These are phyloP conservation scores for Guyanaporus albipodus DNA, from an alignment of 768 basidiomycete genomes.

Conservation along the genomic window DNA sequence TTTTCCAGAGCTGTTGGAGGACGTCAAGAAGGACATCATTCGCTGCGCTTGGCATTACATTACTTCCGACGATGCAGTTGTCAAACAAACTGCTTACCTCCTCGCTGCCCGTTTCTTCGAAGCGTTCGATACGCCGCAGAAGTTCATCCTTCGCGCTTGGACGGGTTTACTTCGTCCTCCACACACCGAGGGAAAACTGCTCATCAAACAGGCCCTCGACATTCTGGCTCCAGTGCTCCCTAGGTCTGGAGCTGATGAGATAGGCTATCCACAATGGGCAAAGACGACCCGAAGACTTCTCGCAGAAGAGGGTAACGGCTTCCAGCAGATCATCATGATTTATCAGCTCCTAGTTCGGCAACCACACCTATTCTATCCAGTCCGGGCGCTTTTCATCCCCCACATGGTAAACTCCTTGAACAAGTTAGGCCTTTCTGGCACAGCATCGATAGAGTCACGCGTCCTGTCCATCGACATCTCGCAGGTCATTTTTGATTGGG, in stretches of 20 bases:
- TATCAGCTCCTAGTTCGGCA: slow-evolving; percentile 94
- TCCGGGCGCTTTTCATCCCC: slow-evolving; percentile 87
- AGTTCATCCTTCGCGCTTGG: slow-evolving; percentile 91
- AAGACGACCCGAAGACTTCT: slow-evolving; percentile 79
- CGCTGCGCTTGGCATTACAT: slow-evolving; percentile 91
- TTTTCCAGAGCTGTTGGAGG: slow-evolving; percentile 74
- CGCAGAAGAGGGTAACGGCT: slow-evolving; percentile 77
- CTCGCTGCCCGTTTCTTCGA: slow-evolving; percentile 91
- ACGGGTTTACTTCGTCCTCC: slow-evolving; percentile 80
- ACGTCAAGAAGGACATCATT: slow-evolving; percentile 88
- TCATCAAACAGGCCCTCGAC: slow-evolving; percentile 83
- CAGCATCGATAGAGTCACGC: slow-evolving; percentile 76
- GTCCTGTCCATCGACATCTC: slow-evolving; percentile 84
- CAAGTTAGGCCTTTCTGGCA: slow-evolving; percentile 78
- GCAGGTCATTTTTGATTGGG: slow-evolving; percentile 93
- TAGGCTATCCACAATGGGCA: slow-evolving; percentile 77
- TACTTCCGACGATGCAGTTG: slow-evolving; percentile 78
- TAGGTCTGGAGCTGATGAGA: slow-evolving; percentile 51
- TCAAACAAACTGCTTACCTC: slow-evolving; percentile 90
- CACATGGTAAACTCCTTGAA: slow-evolving; percentile 88
- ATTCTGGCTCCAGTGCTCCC: slow-evolving; percentile 82
- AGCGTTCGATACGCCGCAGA: slow-evolving; percentile 81
- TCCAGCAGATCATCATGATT: slow-evolving; percentile 68
- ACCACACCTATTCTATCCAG: slow-evolving; percentile 86
- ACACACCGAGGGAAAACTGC: slow-evolving; percentile 68